These are phyloP conservation scores for Cladosporium cucumerinum DNA, from an alignment of 2,329 filamentous ascomycete species.

Conservation along the genomic window DNA sequence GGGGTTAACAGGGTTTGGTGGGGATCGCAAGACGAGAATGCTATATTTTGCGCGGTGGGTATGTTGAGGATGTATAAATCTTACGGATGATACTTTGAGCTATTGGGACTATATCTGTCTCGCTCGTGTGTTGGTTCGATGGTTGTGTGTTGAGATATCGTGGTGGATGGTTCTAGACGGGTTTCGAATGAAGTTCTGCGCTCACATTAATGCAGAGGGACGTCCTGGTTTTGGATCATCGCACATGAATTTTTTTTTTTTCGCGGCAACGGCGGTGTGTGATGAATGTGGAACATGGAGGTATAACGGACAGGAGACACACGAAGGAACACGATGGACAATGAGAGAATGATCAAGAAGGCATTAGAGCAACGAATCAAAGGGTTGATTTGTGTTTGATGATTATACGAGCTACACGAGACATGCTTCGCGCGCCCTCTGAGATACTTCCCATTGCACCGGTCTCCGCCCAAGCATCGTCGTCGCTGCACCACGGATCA, in stretches of 20 bases:
- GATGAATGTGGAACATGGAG: neutral
- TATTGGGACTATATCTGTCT: too few species aligned
- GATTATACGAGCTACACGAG: neutral
- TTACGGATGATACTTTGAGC: neutral
- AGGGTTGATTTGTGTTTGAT: neutral
- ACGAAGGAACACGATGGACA: neutral
- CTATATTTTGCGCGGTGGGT: neutral
- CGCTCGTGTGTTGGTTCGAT: neutral
- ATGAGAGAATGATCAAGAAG: neutral
- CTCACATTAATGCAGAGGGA: rapidly evolving
- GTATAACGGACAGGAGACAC: neutral
- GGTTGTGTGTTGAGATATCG: neutral
- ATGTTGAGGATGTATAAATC: neutral
- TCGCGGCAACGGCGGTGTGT: neutral
- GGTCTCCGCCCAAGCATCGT: too few species aligned
- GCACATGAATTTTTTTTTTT: neutral
- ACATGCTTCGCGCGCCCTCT: neutral
- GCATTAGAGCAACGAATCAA: neutral
- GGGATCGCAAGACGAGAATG: neutral
- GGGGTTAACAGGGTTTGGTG: neutral
- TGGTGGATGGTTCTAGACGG: neutral
- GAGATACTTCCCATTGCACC: too few species aligned
- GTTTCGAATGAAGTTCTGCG: neutral
- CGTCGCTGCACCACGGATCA: too few species aligned
- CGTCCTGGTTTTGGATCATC: neutral